phyloP scores from a whole-genome alignment of 495 filamentous ascomycete species.

The Rhizodiscina lignyota region DNA sequence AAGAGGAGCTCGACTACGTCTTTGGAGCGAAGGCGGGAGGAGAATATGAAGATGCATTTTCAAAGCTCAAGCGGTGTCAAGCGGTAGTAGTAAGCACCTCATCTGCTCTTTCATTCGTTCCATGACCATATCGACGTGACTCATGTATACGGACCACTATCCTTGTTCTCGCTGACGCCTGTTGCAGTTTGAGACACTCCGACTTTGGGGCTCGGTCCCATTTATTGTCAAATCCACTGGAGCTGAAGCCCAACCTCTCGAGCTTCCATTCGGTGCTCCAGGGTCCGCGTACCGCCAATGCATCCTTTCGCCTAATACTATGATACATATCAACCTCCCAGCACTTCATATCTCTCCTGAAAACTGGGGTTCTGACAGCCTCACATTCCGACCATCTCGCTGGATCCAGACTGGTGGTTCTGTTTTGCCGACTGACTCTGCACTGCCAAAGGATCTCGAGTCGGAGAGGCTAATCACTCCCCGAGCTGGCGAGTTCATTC shows the following conservation, averaged over 20 bases:
- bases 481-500: not conserved
- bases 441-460: not conserved
- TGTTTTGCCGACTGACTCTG: not conserved
- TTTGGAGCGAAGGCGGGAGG: constrained; percentile 29
- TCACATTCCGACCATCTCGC: constrained; percentile 4
- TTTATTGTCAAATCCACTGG: not conserved
- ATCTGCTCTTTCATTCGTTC: not conserved
- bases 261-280: not conserved
- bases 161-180: no score
- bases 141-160: no score
- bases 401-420: constrained; percentile 2
- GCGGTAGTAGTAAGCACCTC: not conserved
- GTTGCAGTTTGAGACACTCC: not conserved
- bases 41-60: constrained; percentile 44
- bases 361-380: constrained; percentile 4
- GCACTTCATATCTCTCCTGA: not conserved
- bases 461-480: constrained; percentile 2
- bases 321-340: not conserved
- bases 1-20: constrained; percentile 41
- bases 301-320: not conserved
- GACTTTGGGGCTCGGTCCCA: not conserved
- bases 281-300: not conserved
- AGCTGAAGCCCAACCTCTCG: not conserved
- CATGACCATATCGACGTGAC: no score
- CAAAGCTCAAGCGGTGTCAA: constrained; percentile 20